Conservation (phyloP, 768 basidiomycete species). For the Mycena pura region DNA sequence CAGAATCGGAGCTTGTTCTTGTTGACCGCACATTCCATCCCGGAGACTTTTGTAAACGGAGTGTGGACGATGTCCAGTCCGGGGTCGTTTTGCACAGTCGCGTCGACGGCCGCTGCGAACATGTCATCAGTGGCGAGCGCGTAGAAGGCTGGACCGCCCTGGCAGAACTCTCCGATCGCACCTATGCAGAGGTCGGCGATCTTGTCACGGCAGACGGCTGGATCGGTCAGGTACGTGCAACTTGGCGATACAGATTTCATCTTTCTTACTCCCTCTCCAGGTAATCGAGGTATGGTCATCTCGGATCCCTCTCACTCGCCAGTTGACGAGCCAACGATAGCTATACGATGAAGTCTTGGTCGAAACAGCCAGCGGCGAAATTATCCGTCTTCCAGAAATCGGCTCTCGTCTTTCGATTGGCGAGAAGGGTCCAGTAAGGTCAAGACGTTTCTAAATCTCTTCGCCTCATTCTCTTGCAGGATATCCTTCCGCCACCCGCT, state of each 20-base stretch:
- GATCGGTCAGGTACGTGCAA: slow-evolving; percentile 79
- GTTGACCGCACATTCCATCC: slow-evolving; percentile 79
- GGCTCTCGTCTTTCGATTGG: slow-evolving; percentile 79
- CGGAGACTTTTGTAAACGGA: slow-evolving; percentile 85
- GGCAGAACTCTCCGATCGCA: slow-evolving; percentile 61
- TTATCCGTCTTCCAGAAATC: slow-evolving; percentile 80
- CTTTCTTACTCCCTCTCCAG: slow-evolving; percentile 41
- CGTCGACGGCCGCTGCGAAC: slow-evolving; percentile 72
- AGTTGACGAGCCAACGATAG: slow-evolving; percentile 45
- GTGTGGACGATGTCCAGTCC: slow-evolving; percentile 73
- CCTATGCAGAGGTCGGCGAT: slow-evolving; percentile 77
- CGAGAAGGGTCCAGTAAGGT: slow-evolving; percentile 72
- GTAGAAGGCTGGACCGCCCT: slow-evolving; percentile 69
- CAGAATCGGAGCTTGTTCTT: slow-evolving; percentile 70
- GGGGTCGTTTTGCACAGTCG: slow-evolving; percentile 74
- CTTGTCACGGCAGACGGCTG: slow-evolving; percentile 85
- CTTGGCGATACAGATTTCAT: background rate
- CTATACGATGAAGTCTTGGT: slow-evolving; percentile 85
- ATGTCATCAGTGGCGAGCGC: slow-evolving; percentile 69
- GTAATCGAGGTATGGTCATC: slow-evolving; percentile 71
- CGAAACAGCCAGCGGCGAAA: slow-evolving; percentile 64
- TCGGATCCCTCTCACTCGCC: slow-evolving; percentile 16
- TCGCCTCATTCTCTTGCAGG: slow-evolving; percentile 45
- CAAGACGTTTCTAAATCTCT: slow-evolving; percentile 1
- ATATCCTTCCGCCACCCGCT: slow-evolving; percentile 66